phyloP scores from a whole-genome alignment of 768 basidiomycete species.

The Lepiota brunneoincarnata region DNA sequence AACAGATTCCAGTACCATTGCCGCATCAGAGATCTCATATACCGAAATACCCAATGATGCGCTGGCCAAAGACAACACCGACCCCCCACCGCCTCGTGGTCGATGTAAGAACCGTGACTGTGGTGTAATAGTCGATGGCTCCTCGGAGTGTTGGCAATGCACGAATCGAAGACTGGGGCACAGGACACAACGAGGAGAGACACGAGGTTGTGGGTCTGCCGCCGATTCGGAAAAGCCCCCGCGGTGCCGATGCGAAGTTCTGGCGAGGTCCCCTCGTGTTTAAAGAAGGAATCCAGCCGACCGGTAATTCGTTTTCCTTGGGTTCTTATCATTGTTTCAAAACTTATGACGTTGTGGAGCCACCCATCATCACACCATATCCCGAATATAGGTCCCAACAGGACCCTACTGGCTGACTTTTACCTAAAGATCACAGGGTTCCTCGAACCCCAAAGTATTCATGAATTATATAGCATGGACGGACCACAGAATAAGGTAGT shows the following conservation, averaged over 20 bases:
- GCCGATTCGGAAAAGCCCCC: constrained; percentile 5
- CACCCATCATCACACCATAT: constrained; percentile 26
- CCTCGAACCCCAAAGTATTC: constrained; percentile 32
- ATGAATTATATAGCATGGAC: constrained; percentile 25
- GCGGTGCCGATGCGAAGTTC: background rate
- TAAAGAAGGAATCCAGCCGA: background rate
- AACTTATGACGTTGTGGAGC: constrained; percentile 13
- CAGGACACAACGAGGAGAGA: background rate
- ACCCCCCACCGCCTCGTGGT: background rate
- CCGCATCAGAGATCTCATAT: background rate
- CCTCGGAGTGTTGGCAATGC: constrained; percentile 12
- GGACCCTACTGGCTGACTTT: constrained; percentile 26
- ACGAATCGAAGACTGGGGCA: constrained; percentile 1
- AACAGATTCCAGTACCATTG: too few relatives aligned
- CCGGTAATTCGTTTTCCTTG: constrained; percentile 1
- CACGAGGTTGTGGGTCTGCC: background rate
- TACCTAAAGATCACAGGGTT: constrained; percentile 25
- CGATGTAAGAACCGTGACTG: constrained; percentile 5
- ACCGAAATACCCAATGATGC: background rate
- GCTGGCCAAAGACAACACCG: background rate
- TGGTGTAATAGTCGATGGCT: background rate
- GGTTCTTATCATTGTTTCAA: background rate
- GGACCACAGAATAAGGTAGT: constrained; percentile 16
- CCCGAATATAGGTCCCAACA: constrained; percentile 31
- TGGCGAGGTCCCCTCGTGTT: constrained; percentile 1